These are phyloP conservation scores for Soucietia sequanensis DNA, from an alignment of 805 yeast species.

Conservation along the genomic window DNA sequence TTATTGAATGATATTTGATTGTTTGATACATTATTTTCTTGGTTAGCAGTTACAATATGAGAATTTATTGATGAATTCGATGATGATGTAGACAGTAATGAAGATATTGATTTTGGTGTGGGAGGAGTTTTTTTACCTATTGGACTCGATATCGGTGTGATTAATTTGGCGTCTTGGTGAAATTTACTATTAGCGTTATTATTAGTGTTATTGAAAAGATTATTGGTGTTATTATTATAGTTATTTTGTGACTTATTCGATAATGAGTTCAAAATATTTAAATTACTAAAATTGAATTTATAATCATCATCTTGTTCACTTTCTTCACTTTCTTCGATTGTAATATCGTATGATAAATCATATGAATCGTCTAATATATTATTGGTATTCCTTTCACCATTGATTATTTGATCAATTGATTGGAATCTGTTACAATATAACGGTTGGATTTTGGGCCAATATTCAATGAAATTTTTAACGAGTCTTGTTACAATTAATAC, in stretches of 20 bases:
- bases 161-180: no score
- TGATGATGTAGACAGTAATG: slow-evolving; percentile 1
- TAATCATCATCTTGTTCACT: slow-evolving; percentile 18
- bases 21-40: no score
- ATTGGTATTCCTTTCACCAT: slow-evolving; percentile 10
- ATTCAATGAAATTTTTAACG: slow-evolving; percentile 49
- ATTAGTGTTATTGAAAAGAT: not conserved
- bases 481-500: slow-evolving; percentile 53
- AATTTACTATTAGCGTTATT: not conserved
- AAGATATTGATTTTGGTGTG: slow-evolving; percentile 6
- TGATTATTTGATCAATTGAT: slow-evolving; percentile 16
- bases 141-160: slow-evolving; percentile 8
- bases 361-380: slow-evolving; percentile 24
- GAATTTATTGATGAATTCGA: not conserved
- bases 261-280: not conserved
- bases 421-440: slow-evolving; percentile 5
- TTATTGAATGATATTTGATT: not conserved
- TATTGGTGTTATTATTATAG: not conserved
- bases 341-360: slow-evolving; percentile 32
- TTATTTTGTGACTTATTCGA: not conserved
- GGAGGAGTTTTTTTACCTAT: slow-evolving; percentile 2
- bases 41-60: not conserved
- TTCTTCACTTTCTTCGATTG: slow-evolving; percentile 21
- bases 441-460: slow-evolving; percentile 42
- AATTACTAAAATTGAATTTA: slow-evolving; percentile 3